Base-by-base conservation (phyloP, 1,284 basidiomycete genomes). In the Puccinia triticina region DNA sequence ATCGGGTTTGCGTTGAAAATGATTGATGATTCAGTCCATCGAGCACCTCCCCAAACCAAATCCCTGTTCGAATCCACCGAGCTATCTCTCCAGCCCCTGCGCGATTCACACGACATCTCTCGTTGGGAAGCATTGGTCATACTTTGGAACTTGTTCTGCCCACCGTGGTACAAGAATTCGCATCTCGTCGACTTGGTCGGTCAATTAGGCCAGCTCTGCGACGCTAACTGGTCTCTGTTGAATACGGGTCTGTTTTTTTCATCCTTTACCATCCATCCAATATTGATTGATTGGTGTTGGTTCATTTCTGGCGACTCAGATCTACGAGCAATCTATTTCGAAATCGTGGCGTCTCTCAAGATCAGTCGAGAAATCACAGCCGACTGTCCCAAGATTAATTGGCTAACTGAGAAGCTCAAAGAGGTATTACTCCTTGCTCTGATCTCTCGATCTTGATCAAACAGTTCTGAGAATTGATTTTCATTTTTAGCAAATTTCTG, bases 111-210 rank as follows among this genome's bases (percentile, higher is more conserved):
- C 43, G 72, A 82, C 43, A 82, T 82, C 46, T 74, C 59, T n/a
- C 72, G 79, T 0, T 82, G 79, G 79, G 72, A 75, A 26, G 55
- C 59, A 11, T 34, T 75, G 46, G 72, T 82, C 29, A 12, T 59
- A n/a, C 48, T 82, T n/a, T 82, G 79, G 79, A 64, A 75, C n/a
- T 43, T 73, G 10, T 82, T 82, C 53, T 82, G 79, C 29, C 72
- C 79, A 34, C 50, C 26, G 12, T 66, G 50, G 71, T 59, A 64
- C 26, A 67, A 46, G 29, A 23, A 66, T 43, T 21, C 16, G 1
- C 4, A 34, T 2, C 57, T 82, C 5, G 57, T 74, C 21, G 23
- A 23, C 46, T 48, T 48, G 43, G 26, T 75, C 21, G 40, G 37
- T 53, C n/a, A 82, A 40, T 75, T 82, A 23, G 46, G 57, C 37